Evolutionary conservation across 176 grass and related monocot genomes (phyloP).

Genomic region (Urochloa ruziziensis): DNA sequence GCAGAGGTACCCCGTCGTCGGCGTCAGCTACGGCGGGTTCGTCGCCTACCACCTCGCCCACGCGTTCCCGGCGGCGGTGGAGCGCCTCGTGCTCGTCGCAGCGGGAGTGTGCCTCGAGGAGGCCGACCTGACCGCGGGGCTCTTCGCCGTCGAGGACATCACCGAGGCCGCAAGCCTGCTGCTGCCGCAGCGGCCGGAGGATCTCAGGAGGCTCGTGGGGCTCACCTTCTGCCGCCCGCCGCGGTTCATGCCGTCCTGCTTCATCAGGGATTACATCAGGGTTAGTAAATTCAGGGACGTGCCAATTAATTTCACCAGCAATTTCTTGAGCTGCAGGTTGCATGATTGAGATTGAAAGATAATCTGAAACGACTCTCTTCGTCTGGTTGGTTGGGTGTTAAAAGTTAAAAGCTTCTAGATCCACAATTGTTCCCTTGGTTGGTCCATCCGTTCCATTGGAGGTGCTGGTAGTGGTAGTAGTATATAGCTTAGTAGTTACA

Average conservation of each 20-base stretch:
- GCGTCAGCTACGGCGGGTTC: constrained; percentile 88
- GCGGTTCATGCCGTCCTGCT: constrained; percentile 76
- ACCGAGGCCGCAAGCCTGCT: constrained; percentile 62
- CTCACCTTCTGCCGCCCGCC: constrained; percentile 74
- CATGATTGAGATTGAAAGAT: not conserved
- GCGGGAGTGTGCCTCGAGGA: constrained; percentile 85
- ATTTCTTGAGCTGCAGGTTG: constrained; percentile 1
- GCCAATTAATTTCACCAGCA: constrained; percentile 24
- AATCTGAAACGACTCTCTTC: not conserved
- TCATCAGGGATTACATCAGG: constrained; percentile 70
- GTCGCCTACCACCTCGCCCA: constrained; percentile 76
- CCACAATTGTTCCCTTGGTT: not conserved
- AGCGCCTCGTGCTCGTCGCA: constrained; percentile 58
- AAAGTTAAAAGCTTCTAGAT: not conserved
- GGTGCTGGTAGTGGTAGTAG: not conserved
- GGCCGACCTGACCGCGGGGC: constrained; percentile 53
- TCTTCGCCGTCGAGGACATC: constrained; percentile 72
- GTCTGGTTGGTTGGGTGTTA: not conserved
- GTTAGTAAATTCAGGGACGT: constrained; percentile 22
- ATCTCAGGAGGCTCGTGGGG: constrained; percentile 61
- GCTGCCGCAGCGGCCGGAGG: constrained; percentile 78
- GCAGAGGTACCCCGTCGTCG: constrained; percentile 57
- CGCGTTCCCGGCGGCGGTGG: constrained; percentile 54
- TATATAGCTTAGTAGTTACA: not conserved
- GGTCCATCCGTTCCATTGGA: not conserved